Percentiles rank a stretch among this genome's conserved stretches.
phyloP scores from a whole-genome alignment of 768 basidiomycete genomes.

The Hydnum rufescens region DNA sequence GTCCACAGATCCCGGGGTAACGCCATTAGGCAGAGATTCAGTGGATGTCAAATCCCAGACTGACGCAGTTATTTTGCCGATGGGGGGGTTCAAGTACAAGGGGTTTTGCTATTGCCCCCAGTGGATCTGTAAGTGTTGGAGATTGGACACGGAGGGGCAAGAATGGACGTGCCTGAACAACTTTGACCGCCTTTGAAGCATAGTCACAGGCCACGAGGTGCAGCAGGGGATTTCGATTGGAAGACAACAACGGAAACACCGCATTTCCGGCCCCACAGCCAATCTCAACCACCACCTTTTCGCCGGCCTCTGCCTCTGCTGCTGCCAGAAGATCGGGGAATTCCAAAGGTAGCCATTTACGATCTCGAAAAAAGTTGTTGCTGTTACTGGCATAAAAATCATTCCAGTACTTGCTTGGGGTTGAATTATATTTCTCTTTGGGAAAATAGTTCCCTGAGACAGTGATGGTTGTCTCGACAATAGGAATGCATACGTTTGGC shows the following conservation, averaged over 20 bases:
- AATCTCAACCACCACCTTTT: slow-evolving; percentile 58
- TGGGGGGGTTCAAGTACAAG: slow-evolving; percentile 43
- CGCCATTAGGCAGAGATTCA: slow-evolving; percentile 35
- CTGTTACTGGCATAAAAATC: slow-evolving; percentile 77
- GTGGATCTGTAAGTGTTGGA: not conserved
- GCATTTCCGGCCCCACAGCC: slow-evolving; percentile 97
- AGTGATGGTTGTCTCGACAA: slow-evolving; percentile 26
- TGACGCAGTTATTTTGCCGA: slow-evolving; percentile 53
- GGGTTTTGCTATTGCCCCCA: slow-evolving; percentile 35
- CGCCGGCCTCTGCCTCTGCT: slow-evolving; percentile 53
- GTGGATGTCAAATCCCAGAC: slow-evolving; percentile 81
- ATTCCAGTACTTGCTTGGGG: slow-evolving; percentile 41
- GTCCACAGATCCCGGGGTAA: slow-evolving; percentile 56
- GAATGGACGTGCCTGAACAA: slow-evolving; percentile 47
- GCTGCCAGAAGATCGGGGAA: slow-evolving; percentile 73
- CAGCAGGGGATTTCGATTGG: slow-evolving; percentile 65
- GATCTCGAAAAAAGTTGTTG: slow-evolving; percentile 81
- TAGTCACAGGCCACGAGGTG: slow-evolving; percentile 75
- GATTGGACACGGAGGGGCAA: not conserved
- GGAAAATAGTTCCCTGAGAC: no score
- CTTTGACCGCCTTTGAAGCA: slow-evolving; percentile 66
- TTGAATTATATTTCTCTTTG: slow-evolving; percentile 16
- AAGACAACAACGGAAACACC: slow-evolving; percentile 68
- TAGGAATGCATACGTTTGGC: slow-evolving; percentile 38
- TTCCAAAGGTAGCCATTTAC: slow-evolving; percentile 92